Evolutionary conservation across 306 rosid genomes (phyloP).

Genomic region (Benincasa hispida): DNA sequence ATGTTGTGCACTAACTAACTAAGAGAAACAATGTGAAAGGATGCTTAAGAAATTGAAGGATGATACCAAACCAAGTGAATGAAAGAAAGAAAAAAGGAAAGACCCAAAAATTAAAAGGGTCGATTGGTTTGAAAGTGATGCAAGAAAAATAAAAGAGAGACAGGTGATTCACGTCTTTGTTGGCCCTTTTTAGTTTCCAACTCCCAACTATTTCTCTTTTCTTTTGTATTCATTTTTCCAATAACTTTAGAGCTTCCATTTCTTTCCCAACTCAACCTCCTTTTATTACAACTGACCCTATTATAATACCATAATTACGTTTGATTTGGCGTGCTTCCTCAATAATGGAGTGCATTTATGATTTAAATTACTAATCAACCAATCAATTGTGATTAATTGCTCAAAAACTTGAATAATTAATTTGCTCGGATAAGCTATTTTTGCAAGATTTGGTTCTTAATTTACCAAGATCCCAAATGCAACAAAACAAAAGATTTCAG

Average conservation of each 20-base stretch:
- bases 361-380: not conserved
- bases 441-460: not conserved
- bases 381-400: not conserved
- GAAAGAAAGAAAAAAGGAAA: not conserved
- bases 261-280: not conserved
- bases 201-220: not conserved
- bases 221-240: not conserved
- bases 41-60: not conserved
- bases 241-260: not conserved
- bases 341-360: too few species aligned
- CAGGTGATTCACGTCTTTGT: conserved; percentile 1
- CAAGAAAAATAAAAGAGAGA: not conserved
- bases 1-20: not conserved
- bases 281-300: too few species aligned
- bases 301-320: too few species aligned
- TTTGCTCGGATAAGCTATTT: not conserved
- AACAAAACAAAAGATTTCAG: not conserved
- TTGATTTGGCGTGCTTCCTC: too few species aligned
- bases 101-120: not conserved
- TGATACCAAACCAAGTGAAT: not conserved
- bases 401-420: not conserved
- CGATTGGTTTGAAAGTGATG: not conserved
- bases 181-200: not conserved
- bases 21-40: not conserved
- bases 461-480: not conserved